Conservation (phyloP, 1,284 basidiomycete species). For the Lentinula novae-zelandiae region DNA sequence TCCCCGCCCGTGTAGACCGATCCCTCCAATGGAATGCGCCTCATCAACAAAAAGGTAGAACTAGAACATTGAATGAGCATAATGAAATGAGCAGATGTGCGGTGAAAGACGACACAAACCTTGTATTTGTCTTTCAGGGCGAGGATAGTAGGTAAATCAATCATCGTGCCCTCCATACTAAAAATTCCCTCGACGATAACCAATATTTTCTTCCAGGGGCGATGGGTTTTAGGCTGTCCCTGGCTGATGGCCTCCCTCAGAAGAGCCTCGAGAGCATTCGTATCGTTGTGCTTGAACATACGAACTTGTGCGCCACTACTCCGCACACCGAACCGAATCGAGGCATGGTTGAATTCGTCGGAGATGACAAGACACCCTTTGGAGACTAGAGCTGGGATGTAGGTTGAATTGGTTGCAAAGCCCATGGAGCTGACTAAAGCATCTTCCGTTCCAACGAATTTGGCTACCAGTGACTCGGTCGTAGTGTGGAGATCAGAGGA, state of each 20-base stretch:
- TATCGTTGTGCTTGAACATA: conserved; percentile 97
- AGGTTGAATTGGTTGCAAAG: conserved; percentile 97
- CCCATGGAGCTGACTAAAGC: conserved; percentile 94
- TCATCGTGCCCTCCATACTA: conserved; percentile 96
- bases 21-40: conserved; percentile 94
- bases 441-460: conserved; percentile 88
- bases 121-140: conserved; percentile 96
- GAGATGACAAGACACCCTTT: conserved; percentile 96
- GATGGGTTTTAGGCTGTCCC: conserved; percentile 94
- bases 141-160: conserved; percentile 81
- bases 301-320: conserved; percentile 87
- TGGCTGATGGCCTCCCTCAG: conserved; percentile 93
- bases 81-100: background rate
- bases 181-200: conserved; percentile 94
- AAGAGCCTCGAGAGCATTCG: conserved; percentile 77
- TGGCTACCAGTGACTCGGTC: conserved; percentile 87
- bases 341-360: conserved; percentile 96
- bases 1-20: conserved; percentile 92
- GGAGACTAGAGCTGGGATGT: conserved; percentile 86
- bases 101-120: conserved; percentile 49
- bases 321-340: conserved; percentile 90
- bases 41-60: conserved; percentile 97
- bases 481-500: conserved; percentile 83
- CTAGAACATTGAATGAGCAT: conserved; percentile 35
- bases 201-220: conserved; percentile 99